Percentiles rank a stretch among this genome's conserved stretches.
phyloP scores from a whole-genome alignment of 2,329 filamentous ascomycete genomes.

The Neonectria ditissima region DNA sequence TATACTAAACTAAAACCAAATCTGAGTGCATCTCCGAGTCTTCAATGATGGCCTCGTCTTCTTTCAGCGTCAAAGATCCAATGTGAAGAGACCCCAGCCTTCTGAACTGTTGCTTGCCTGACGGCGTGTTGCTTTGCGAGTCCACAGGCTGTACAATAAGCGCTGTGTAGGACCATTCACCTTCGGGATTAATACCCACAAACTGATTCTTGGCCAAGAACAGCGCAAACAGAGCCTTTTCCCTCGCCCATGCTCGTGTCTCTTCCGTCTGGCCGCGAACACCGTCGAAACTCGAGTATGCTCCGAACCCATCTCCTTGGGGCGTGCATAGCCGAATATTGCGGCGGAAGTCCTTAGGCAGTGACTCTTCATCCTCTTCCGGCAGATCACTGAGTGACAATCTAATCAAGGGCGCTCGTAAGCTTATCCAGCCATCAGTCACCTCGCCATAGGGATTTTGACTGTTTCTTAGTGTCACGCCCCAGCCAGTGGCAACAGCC shows the following conservation, averaged over 20 bases:
- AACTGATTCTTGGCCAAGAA: not conserved
- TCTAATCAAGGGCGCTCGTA: conserved; percentile 5
- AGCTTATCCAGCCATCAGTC: conserved; percentile 3
- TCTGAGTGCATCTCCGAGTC: not conserved
- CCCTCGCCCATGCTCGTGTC: not conserved
- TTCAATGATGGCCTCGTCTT: not conserved
- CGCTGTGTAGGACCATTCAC: not conserved
- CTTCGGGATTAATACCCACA: not conserved
- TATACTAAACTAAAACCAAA: not conserved
- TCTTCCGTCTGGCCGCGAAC: not conserved
- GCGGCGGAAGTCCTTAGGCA: not conserved
- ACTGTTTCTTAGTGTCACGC: conserved; percentile 7
- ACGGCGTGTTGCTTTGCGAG: not conserved
- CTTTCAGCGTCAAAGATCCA: not conserved
- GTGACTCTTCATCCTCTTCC: not conserved
- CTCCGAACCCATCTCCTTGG: not conserved
- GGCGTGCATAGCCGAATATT: conserved; percentile 24
- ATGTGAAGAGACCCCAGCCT: not conserved
- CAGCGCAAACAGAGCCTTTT: not conserved
- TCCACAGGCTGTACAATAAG: not conserved
- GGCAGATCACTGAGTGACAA: not conserved
- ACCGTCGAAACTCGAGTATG: conserved; percentile 2
- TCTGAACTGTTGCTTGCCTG: not conserved
- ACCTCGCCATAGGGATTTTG: conserved; percentile 25
- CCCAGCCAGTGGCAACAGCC: not conserved